A percentile compares a stretch with the other conserved stretches of the same genome.
These are phyloP conservation scores for Hypoxylon sp. DNA, from an alignment of 2,329 filamentous ascomycete species.

Conservation along the genomic window DNA sequence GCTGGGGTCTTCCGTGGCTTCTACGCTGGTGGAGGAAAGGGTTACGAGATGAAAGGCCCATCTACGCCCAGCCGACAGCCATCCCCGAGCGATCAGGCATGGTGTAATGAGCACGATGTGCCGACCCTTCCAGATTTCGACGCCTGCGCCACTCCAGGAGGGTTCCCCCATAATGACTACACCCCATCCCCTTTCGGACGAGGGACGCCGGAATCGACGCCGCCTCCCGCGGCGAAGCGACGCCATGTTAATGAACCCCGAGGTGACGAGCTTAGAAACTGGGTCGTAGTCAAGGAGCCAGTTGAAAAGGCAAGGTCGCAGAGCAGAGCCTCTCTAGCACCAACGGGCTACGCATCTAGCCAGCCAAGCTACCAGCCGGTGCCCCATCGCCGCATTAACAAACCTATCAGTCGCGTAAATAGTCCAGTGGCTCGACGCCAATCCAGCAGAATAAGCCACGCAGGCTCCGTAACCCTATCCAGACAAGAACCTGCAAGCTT, in stretches of 20 bases:
- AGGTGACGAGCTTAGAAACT: slow-evolving; percentile 71
- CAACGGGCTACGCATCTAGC: slow-evolving; percentile 43
- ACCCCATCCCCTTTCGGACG: slow-evolving; percentile 50
- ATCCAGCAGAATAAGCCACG: slow-evolving; percentile 61
- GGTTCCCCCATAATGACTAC: slow-evolving; percentile 52
- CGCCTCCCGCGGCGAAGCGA: slow-evolving; percentile 64
- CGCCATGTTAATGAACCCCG: slow-evolving; percentile 62
- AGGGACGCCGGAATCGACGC: slow-evolving; percentile 56
- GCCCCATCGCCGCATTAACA: slow-evolving; percentile 59
- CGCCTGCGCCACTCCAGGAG: slow-evolving; percentile 43
- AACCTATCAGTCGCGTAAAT: slow-evolving; percentile 55
- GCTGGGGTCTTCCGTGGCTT: slow-evolving; percentile 82
- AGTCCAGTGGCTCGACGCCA: slow-evolving; percentile 47
- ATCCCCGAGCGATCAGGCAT: slow-evolving; percentile 30
- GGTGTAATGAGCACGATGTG: slow-evolving; percentile 49
- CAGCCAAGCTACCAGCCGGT: slow-evolving; percentile 50
- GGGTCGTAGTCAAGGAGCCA: slow-evolving; percentile 73
- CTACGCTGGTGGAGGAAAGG: slow-evolving; percentile 82
- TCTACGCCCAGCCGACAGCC: slow-evolving; percentile 30
- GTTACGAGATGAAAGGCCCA: slow-evolving; percentile 66
- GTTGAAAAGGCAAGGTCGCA: slow-evolving; percentile 38
- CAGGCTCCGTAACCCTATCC: slow-evolving; percentile 58
- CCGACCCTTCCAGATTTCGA: slow-evolving; percentile 44
- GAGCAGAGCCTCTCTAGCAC: slow-evolving; percentile 41
- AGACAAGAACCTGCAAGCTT: slow-evolving; percentile 64